Conservation (phyloP, 345 rosid genomes). For the Camelina hispida region DNA sequence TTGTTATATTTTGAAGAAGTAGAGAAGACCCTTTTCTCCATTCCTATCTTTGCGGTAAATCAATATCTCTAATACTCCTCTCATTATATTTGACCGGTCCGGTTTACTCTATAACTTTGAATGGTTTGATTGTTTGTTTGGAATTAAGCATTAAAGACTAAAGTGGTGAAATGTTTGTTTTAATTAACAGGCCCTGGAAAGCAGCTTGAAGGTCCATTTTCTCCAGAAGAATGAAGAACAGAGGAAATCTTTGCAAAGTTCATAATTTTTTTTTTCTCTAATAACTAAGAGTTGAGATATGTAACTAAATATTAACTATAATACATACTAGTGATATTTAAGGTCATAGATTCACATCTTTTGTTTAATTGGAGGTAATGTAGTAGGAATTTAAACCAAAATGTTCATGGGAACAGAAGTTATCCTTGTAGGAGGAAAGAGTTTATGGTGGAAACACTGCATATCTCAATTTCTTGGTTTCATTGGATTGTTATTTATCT, state of each 20-base stretch:
- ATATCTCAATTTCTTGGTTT: too few species aligned
- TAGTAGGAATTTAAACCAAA: too few species aligned
- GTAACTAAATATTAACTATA: slow-evolving; percentile 8
- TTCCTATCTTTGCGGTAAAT: slow-evolving; percentile 48
- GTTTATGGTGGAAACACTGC: too few species aligned
- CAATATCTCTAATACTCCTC: background rate
- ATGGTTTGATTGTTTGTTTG: background rate
- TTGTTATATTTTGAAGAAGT: slow-evolving; percentile 51
- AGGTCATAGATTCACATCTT: too few species aligned
- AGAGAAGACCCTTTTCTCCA: slow-evolving; percentile 38
- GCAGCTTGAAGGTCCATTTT: slow-evolving; percentile 43
- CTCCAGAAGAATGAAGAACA: slow-evolving; percentile 41
- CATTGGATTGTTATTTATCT: too few species aligned
- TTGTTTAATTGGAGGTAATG: too few species aligned
- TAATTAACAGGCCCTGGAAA: slow-evolving; percentile 45
- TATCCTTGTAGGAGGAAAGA: too few species aligned
- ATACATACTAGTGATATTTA: too few species aligned
- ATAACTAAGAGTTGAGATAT: background rate
- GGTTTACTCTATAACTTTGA: background rate
- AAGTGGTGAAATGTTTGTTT: slow-evolving; percentile 10
- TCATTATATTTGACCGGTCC: background rate
- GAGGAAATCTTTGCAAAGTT: background rate
- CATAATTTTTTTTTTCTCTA: background rate
- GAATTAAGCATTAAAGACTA: background rate
- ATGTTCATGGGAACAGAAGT: too few species aligned